Percentiles rank a stretch among this genome's conserved stretches.
Conservation (phyloP, 805 yeast genomes). For the Candida boleticola region DNA sequence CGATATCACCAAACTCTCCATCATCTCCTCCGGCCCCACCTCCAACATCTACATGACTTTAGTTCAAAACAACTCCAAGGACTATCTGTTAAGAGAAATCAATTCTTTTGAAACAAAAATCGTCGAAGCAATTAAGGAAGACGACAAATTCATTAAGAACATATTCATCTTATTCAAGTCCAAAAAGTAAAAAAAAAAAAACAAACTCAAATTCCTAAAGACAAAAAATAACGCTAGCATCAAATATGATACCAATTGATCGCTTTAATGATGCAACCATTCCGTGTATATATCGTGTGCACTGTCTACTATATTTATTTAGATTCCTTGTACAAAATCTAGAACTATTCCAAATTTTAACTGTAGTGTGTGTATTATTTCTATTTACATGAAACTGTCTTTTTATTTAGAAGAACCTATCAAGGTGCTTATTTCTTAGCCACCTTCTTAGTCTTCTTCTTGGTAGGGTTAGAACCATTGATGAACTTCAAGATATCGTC, state of each 20-base stretch:
- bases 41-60: constrained; percentile 36
- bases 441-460: constrained; percentile 10
- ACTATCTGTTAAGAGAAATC: constrained; percentile 27
- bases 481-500: constrained; percentile 73
- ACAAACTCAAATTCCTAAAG: neutral
- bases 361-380: no score
- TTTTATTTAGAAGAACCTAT: no score
- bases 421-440: constrained; percentile 6
- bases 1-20: constrained; percentile 39
- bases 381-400: constrained; percentile 5
- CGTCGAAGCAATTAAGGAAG: constrained; percentile 30
- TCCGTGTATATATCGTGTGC: neutral
- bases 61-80: constrained; percentile 24
- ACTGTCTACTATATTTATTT: no score
- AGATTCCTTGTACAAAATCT: no score
- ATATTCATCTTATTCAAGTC: constrained; percentile 37
- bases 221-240: no score
- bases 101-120: constrained; percentile 31
- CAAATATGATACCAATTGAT: no score
- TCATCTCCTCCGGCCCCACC: constrained; percentile 60
- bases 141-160: constrained; percentile 43
- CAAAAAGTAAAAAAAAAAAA: neutral
- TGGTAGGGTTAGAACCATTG: constrained; percentile 46
- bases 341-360: neutral
- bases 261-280: no score